Base-by-base conservation (phyloP, 2,329 filamentous ascomycete species). In the Beauveria sp. region DNA sequence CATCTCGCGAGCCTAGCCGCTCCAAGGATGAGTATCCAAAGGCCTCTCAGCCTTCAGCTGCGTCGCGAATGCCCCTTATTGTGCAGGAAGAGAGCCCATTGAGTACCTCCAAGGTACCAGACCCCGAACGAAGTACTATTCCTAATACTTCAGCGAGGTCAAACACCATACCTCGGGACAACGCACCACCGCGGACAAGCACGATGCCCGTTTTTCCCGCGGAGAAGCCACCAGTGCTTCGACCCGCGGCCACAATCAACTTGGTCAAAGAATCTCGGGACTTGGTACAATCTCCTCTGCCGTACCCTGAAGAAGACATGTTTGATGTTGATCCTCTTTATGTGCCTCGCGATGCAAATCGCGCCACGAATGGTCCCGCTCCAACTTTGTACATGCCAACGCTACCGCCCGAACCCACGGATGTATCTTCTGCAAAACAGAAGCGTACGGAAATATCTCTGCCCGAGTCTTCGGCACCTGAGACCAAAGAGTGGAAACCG, bases 401-500 rank as follows among this genome's bases (percentile, higher is more conserved):
- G 3, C 43, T 65, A 4, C 61, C 64, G 7, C 30, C 50, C 22
- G 49, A 61, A 22, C 42, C 50, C 20, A 26, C 20, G 7, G 46
- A 52, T n/a, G 47, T n/a, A 20, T 10, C 49, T 12, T n/a, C 42
- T 14, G 43, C 30, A 18, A 58, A 45, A 34, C 38, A 42, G 28
- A 38, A 12, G 24, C 8, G 49, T 16, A 9, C 28, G 9, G 38
- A 58, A 34, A 6, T 24, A n/a, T n/a, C 22, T 20, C 53, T 46
- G 14, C n/a, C 53, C n/a, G 24, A 22, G 2, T 53, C 52, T 12
- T 38, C 65, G 18, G 64, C 65, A 14, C 60, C 64, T 6, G 63
- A 69, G 8, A 5, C 69, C 20, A 70, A 72, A 26, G 67, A 73
- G 26, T 84, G 81, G 78, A 77, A 80, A 43, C 78, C 79, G 2